Base-by-base conservation (phyloP, 768 basidiomycete species). In the Xerocomellus intermedius region DNA sequence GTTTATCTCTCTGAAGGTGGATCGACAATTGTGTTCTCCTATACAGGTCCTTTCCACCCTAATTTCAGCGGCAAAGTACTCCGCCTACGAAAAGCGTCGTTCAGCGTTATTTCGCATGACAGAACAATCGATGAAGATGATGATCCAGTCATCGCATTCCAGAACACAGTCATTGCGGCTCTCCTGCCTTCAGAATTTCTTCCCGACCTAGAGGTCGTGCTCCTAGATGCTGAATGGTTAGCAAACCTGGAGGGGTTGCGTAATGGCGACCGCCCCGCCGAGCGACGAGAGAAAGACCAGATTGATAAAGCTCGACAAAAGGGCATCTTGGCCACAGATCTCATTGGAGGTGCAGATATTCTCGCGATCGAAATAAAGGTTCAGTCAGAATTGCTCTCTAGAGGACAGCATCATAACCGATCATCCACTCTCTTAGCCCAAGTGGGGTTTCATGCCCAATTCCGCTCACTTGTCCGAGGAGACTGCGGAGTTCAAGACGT, bases 331-430 rank as follows among this genome's bases (percentile, higher is more conserved):
- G 91, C 91, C 17, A 87, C 90, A 9, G 87, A 98, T 72, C 80
- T 94, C 35, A 79, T 94, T 10, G 82, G 86, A 30, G 79, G 81
- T 8, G 60, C 76, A 46, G 82, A 80, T 45, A 56, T 67, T 6
- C 70, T 94, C 42, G 83, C 88, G 3, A 80, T 97, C 4, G 96
- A 98, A 74, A 92, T 98, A 70, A 98, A 98, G 84, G 96, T 92
- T 55, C 57, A 69, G 57, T 49, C 43, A 26, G 43, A 42, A 21
- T 28, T 24, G 22, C 19, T 58, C 49, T 24, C 16, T 38, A 19
- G 44, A n/a, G 32, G 26, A 42, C 39, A 42, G 24, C 35, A 24
- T 44, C 44, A 13, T 56, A 24, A 60, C 42, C 47, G 19, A 52
- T 46, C 36, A 32, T 35, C 16, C 2, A 42, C 36, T 44, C 52